phyloP scores from a whole-genome alignment of 2,329 filamentous ascomycete species.

The Pseudocercospora cruenta region DNA sequence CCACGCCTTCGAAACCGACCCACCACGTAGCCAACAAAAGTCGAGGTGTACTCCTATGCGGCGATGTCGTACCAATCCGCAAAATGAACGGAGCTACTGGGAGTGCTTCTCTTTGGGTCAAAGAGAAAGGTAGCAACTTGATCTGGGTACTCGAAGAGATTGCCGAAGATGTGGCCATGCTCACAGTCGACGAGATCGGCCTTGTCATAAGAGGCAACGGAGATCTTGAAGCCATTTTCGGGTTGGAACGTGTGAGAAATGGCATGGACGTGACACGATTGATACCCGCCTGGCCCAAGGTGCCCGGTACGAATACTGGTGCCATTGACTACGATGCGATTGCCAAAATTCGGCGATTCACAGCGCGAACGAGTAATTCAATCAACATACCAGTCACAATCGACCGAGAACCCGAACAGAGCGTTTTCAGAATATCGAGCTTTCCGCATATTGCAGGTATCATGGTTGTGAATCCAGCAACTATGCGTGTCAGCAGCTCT shows the following conservation, averaged over 20 bases:
- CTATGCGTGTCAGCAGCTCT: constrained; percentile 81
- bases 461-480: constrained; percentile 81
- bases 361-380: constrained; percentile 74
- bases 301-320: constrained; percentile 71
- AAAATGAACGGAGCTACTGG: constrained; percentile 92
- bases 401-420: constrained; percentile 69
- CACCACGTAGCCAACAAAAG: constrained; percentile 69
- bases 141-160: constrained; percentile 99
- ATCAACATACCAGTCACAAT: constrained; percentile 85
- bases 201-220: constrained; percentile 71
- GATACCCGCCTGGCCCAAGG: constrained; percentile 79
- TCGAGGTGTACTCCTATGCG: constrained; percentile 86
- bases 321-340: constrained; percentile 79
- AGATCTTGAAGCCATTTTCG: constrained; percentile 86
- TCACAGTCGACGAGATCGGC: constrained; percentile 78
- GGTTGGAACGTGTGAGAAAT: constrained; percentile 65
- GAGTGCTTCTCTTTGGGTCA: constrained; percentile 96
- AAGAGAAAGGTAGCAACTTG: constrained; percentile 89
- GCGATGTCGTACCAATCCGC: constrained; percentile 96
- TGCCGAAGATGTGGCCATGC: constrained; percentile 82
- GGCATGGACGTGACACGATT: constrained; percentile 78
- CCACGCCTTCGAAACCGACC: constrained; percentile 49
- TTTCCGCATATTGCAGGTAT: constrained; percentile 98
- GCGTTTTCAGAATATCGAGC: constrained; percentile 82
- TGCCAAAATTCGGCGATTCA: constrained; percentile 75